Evolutionary conservation across 441 rosid species (phyloP).

Genomic region (Isatis lusitanica): DNA sequence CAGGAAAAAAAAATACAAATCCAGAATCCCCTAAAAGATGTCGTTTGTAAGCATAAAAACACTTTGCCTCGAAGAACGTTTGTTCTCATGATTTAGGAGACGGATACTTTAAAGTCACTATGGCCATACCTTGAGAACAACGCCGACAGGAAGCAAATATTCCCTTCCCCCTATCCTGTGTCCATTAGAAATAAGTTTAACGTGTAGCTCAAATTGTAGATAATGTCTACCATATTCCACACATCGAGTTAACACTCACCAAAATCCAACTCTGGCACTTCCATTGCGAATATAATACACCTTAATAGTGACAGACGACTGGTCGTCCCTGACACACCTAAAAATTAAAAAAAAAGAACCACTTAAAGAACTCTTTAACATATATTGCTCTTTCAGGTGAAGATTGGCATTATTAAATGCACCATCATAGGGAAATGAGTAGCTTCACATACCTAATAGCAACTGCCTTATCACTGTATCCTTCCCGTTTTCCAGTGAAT

Average conservation of each 20-base stretch:
- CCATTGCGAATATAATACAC: conserved; percentile 91
- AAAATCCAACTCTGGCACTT: conserved; percentile 94
- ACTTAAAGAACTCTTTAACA: not conserved
- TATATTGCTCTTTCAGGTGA: conserved; percentile 15
- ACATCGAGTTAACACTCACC: conserved; percentile 52
- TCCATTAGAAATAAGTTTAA: conserved; percentile 35
- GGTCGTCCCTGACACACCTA: conserved; percentile 96
- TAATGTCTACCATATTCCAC: conserved; percentile 19
- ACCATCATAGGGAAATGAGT: conserved; percentile 9
- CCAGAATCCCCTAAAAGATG: not conserved
- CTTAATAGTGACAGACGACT: conserved; percentile 78
- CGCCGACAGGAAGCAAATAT: conserved; percentile 85
- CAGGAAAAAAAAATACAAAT: not conserved
- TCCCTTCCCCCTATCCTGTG: conserved; percentile 85
- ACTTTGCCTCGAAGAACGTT: not conserved
- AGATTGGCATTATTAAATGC: conserved; percentile 5
- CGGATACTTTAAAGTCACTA: conserved; percentile 1
- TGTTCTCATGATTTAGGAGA: not conserved
- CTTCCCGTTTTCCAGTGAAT: conserved; percentile 83
- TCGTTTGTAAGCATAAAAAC: not conserved
- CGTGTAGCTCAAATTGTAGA: conserved; percentile 11
- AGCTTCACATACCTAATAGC: conserved; percentile 64
- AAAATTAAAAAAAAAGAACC: conserved; percentile 26
- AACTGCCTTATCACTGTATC: conserved; percentile 87
- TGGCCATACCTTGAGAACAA: conserved; percentile 76